Evolutionary conservation across 2,329 filamentous ascomycete species (phyloP).

Genomic region (Leptoxyphium fumago): DNA sequence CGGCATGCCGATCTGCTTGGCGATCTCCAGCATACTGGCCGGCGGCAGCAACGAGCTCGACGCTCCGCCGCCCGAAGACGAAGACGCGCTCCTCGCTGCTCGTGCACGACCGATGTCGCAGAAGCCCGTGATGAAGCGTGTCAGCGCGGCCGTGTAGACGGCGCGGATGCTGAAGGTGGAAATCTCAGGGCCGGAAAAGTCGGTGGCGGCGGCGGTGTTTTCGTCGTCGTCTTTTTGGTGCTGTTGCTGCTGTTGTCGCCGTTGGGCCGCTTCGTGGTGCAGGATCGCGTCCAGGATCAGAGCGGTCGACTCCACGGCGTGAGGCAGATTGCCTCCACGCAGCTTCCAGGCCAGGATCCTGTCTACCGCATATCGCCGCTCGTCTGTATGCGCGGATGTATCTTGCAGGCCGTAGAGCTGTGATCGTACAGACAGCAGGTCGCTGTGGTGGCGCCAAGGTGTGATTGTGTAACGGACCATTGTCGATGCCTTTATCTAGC

Average conservation of each 20-base stretch:
- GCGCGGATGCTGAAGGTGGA: constrained; percentile 48
- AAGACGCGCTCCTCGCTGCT: constrained; percentile 24
- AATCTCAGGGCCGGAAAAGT: constrained; percentile 35
- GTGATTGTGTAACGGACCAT: constrained; percentile 63
- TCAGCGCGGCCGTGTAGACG: constrained; percentile 58
- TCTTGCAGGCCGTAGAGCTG: constrained; percentile 43
- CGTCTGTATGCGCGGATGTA: constrained; percentile 10
- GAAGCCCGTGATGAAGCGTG: constrained; percentile 59
- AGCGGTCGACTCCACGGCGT: constrained; percentile 66
- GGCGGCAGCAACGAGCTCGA: constrained; percentile 28
- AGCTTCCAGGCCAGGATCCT: constrained; percentile 42
- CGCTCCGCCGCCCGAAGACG: not conserved
- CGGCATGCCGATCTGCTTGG: constrained; percentile 53
- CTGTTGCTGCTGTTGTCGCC: constrained; percentile 58
- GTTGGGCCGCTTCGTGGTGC: constrained; percentile 46
- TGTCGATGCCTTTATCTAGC: not conserved
- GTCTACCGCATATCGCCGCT: constrained; percentile 23
- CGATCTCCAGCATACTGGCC: constrained; percentile 56
- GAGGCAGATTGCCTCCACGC: constrained; percentile 53
- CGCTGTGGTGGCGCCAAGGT: constrained; percentile 52
- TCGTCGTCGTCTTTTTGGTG: constrained; percentile 59
- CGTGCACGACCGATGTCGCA: constrained; percentile 59
- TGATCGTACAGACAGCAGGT: constrained; percentile 50
- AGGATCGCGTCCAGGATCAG: constrained; percentile 55
- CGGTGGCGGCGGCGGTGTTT: constrained; percentile 48